phyloP scores from a whole-genome alignment of 768 basidiomycete genomes.

The Boletellus ananiceps region DNA sequence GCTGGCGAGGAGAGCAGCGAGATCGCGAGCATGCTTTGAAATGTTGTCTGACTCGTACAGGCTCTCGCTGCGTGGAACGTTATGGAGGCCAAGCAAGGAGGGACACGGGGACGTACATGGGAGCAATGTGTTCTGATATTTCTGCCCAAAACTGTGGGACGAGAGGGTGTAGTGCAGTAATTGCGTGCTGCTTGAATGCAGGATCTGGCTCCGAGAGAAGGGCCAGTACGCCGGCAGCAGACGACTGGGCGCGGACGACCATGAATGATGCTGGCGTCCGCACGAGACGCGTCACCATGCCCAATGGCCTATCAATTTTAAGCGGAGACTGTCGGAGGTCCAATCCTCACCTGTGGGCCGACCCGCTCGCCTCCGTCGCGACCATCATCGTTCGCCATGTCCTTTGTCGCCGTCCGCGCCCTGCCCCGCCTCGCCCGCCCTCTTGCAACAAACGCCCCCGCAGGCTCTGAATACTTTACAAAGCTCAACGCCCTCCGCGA shows the following conservation, averaged over 20 bases:
- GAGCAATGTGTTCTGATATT: conserved; percentile 89
- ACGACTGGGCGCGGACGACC: conserved; percentile 73
- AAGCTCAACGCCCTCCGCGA: conserved; percentile 55
- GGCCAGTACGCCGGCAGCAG: conserved; percentile 85
- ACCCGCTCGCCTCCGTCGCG: conserved; percentile 18
- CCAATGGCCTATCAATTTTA: conserved; percentile 26
- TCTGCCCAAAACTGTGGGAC: conserved; percentile 98
- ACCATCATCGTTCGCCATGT: conserved; percentile 34
- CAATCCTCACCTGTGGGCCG: conserved; percentile 23
- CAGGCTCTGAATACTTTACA: conserved; percentile 42
- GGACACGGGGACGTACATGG: conserved; percentile 59
- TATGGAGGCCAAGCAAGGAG: conserved; percentile 8
- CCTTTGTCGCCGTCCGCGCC: conserved; percentile 47
- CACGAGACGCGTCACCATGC: conserved; percentile 45
- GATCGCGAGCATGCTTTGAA: conserved; percentile 65
- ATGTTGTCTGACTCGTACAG: conserved; percentile 83
- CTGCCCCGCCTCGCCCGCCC: conserved; percentile 32
- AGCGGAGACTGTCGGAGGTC: conserved; percentile 29
- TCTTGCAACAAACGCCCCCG: conserved; percentile 37
- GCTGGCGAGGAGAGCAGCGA: conserved; percentile 90
- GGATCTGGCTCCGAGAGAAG: conserved; percentile 86
- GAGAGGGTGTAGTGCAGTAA: conserved; percentile 73
- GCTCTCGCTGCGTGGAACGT: conserved; percentile 58
- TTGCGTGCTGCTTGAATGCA: conserved; percentile 86
- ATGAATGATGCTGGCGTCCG: conserved; percentile 23